Percentiles rank a stretch among this genome's conserved stretches.
These are phyloP conservation scores for Rosa multiflora DNA, from an alignment of 306 rosid species.

Conservation along the genomic window DNA sequence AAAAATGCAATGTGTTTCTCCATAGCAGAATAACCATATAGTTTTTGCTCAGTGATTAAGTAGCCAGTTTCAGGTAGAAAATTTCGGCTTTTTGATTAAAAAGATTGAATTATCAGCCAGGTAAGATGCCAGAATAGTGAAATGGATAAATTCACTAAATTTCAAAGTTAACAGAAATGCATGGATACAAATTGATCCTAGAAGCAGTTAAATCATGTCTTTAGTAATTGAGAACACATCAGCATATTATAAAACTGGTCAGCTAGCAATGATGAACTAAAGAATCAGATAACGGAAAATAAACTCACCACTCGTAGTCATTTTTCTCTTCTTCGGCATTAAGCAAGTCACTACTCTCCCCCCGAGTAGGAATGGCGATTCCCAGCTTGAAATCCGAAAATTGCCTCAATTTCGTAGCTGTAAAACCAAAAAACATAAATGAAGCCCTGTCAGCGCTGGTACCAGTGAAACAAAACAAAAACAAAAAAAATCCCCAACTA, in stretches of 20 bases:
- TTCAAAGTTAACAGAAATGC: neutral
- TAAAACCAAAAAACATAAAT: slow-evolving; percentile 29
- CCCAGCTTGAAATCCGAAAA: slow-evolving; percentile 68
- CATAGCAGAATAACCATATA: neutral
- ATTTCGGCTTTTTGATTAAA: neutral
- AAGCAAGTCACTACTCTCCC: slow-evolving; percentile 71
- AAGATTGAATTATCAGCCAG: neutral
- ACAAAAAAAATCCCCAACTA: neutral
- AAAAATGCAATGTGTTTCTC: slow-evolving; percentile 5
- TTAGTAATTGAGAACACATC: neutral
- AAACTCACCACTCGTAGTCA: slow-evolving; percentile 78
- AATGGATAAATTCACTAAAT: neutral
- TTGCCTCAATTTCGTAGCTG: slow-evolving; percentile 68
- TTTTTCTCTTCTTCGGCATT: slow-evolving; percentile 68
- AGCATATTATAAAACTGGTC: neutral
- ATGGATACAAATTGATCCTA: neutral
- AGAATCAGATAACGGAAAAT: slow-evolving; percentile 16
- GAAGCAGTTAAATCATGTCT: neutral
- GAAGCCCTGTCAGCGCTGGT: slow-evolving; percentile 25
- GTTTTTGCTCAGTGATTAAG: neutral
- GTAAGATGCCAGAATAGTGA: slow-evolving; percentile 5
- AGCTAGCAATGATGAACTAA: neutral
- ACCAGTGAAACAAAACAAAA: neutral
- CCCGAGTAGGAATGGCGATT: slow-evolving; percentile 60
- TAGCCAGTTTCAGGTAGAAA: neutral